Percentiles rank a stretch among this genome's conserved stretches.
Conservation (phyloP, 805 yeast species). For the Starmerella asiatica region DNA sequence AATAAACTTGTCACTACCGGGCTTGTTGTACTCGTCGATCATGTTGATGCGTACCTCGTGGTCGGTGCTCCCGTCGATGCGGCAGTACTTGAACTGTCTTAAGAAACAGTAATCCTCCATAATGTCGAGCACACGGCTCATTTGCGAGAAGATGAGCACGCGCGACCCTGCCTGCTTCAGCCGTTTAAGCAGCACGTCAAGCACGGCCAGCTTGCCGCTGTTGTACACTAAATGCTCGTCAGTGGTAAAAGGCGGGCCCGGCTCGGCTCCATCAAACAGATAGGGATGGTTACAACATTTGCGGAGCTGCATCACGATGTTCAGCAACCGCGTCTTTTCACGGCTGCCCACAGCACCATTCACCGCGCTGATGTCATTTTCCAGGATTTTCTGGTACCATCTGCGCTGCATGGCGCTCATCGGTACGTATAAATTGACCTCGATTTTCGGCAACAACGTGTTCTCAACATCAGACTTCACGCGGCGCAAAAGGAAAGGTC, state of each 20-base stretch:
- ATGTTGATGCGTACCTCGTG: slow-evolving; percentile 89
- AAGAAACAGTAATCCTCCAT: slow-evolving; percentile 83
- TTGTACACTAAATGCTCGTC: slow-evolving; percentile 88
- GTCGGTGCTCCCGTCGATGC: slow-evolving; percentile 87
- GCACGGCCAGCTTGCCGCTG: slow-evolving; percentile 78
- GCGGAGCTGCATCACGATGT: slow-evolving; percentile 91
- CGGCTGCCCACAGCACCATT: slow-evolving; percentile 91
- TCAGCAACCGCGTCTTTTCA: slow-evolving; percentile 79
- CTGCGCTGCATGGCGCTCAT: slow-evolving; percentile 90
- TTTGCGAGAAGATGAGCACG: slow-evolving; percentile 83
- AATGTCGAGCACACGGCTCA: slow-evolving; percentile 81
- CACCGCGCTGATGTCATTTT: slow-evolving; percentile 90
- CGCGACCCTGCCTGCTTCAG: slow-evolving; percentile 68
- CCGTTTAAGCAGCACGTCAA: slow-evolving; percentile 68
- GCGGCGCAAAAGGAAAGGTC: slow-evolving; percentile 79
- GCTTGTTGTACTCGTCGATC: slow-evolving; percentile 79
- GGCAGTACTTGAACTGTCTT: slow-evolving; percentile 71
- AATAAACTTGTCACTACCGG: slow-evolving; percentile 68
- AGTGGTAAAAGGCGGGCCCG: slow-evolving; percentile 94
- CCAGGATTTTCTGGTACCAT: slow-evolving; percentile 81
- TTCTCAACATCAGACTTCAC: slow-evolving; percentile 89
- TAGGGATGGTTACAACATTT: slow-evolving; percentile 97
- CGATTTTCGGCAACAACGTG: slow-evolving; percentile 79
- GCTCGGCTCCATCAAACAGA: slow-evolving; percentile 97
- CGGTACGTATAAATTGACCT: slow-evolving; percentile 77